These are phyloP conservation scores for Penicillium steckii DNA, from an alignment of 495 filamentous ascomycete species.

Conservation along the genomic window DNA sequence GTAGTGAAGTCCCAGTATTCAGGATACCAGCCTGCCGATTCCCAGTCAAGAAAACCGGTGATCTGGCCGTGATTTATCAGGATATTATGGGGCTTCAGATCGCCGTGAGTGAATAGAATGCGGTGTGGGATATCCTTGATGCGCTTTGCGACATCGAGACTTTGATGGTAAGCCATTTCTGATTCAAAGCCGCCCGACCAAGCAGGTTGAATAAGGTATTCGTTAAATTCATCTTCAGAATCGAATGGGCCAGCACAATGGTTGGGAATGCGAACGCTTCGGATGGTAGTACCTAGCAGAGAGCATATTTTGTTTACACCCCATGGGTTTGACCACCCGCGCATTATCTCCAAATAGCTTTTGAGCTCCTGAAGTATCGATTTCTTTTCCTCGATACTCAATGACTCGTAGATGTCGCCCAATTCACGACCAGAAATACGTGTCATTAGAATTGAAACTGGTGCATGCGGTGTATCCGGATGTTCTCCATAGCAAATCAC, in stretches of 20 bases:
- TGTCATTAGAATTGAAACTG: slow-evolving; percentile 37
- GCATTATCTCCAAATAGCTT: slow-evolving; percentile 19
- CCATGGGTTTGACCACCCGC: slow-evolving; percentile 19
- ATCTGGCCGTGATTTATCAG: slow-evolving; percentile 22
- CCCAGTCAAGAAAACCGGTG: slow-evolving; percentile 32
- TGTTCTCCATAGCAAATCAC: slow-evolving; percentile 38
- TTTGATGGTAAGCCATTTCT: slow-evolving; percentile 12
- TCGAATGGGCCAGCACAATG: slow-evolving; percentile 23
- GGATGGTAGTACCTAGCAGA: slow-evolving; percentile 10
- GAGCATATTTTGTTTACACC: slow-evolving; percentile 14
- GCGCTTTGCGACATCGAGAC: slow-evolving; percentile 9
- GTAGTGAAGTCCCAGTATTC: slow-evolving; percentile 35
- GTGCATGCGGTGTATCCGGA: slow-evolving; percentile 31
- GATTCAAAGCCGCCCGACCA: slow-evolving; percentile 17
- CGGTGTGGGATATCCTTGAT: slow-evolving; percentile 4
- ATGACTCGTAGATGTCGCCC: slow-evolving; percentile 23
- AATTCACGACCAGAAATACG: slow-evolving; percentile 30
- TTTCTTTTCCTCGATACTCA: slow-evolving; percentile 20
- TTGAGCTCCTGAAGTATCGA: slow-evolving; percentile 21
- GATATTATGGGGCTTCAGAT: slow-evolving; percentile 27
- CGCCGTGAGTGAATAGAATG: slow-evolving; percentile 31
- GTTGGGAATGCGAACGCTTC: slow-evolving; percentile 20
- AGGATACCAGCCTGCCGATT: slow-evolving; percentile 30
- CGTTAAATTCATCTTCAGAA: slow-evolving; percentile 18
- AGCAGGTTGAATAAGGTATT: slow-evolving; percentile 18